Conservation (phyloP, 768 basidiomycete genomes). For the Brasilioporus rufonigricans region DNA sequence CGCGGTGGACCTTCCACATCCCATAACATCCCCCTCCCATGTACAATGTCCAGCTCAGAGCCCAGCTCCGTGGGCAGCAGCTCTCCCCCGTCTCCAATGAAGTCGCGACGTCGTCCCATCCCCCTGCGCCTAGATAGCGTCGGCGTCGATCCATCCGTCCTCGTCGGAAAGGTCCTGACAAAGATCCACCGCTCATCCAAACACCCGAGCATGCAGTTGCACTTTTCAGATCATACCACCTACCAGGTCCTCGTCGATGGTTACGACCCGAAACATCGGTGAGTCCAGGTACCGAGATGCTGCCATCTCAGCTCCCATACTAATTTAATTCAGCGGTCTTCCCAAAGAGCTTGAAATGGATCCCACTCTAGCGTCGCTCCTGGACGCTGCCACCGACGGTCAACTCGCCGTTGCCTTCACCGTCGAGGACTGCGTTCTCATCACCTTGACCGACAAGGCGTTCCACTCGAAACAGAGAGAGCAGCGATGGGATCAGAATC, state of each 20-base stretch:
- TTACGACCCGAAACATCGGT: constrained; percentile 52
- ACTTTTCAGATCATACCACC: constrained; percentile 42
- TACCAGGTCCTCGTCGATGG: constrained; percentile 61
- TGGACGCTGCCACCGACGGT: constrained; percentile 39
- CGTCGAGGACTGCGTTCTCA: constrained; percentile 50
- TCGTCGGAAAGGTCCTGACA: constrained; percentile 45
- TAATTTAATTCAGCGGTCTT: constrained; percentile 37
- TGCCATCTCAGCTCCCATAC: too few relatives aligned
- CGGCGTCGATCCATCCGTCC: constrained; percentile 40
- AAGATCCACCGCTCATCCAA: constrained; percentile 39
- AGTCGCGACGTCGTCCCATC: constrained; percentile 32
- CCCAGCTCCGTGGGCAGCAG: constrained; percentile 8
- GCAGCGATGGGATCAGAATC: constrained; percentile 36
- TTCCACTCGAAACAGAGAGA: constrained; percentile 40
- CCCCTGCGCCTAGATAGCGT: constrained; percentile 31
- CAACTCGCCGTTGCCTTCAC: constrained; percentile 36
- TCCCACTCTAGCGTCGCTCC: constrained; percentile 37
- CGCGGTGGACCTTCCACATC: constrained; percentile 4
- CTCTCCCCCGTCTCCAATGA: constrained; percentile 25
- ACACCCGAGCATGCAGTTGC: constrained; percentile 48
- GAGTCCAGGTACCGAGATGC: constrained; percentile 2
- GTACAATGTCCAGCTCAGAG: constrained; percentile 18
- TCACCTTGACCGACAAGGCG: constrained; percentile 58
- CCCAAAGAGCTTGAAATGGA: constrained; percentile 61
- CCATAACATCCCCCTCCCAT: constrained; percentile 5